Conservation (phyloP, 2,329 filamentous ascomycete species). For the Paraconiothyrium brasiliense region DNA sequence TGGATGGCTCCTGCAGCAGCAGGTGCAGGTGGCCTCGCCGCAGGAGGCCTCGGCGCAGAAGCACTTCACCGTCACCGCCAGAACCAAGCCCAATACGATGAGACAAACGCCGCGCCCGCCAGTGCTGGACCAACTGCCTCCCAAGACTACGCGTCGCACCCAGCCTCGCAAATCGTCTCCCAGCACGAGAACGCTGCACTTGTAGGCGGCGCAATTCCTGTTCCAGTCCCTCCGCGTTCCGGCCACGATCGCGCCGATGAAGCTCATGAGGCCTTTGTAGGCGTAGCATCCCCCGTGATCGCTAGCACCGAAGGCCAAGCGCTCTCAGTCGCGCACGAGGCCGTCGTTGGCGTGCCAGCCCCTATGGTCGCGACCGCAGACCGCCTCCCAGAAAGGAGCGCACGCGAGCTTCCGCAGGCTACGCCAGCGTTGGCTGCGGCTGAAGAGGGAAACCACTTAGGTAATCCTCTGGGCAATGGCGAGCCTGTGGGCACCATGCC, state of each 20-base stretch:
- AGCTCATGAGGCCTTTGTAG: constrained; percentile 14
- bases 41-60: constrained; percentile 52
- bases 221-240: not conserved
- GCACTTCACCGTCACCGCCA: constrained; percentile 40
- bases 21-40: constrained; percentile 54
- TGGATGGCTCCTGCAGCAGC: constrained; percentile 66
- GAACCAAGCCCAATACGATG: constrained; percentile 28
- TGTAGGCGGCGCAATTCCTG: not conserved
- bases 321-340: constrained; percentile 27
- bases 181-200: constrained; percentile 4
- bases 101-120: constrained; percentile 10
- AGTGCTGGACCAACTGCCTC: not conserved
- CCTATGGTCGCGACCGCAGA: not conserved
- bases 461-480: not conserved
- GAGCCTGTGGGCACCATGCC: constrained; percentile 38
- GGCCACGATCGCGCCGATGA: constrained; percentile 11
- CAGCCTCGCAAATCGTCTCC: constrained; percentile 2
- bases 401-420: constrained; percentile 23
- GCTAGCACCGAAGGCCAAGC: constrained; percentile 20
- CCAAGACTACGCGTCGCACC: not conserved
- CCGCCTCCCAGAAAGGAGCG: not conserved
- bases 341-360: constrained; percentile 43
- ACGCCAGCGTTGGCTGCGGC: not conserved
- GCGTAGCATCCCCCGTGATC: constrained; percentile 21
- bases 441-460: constrained; percentile 18